Evolutionary conservation across 2,329 filamentous ascomycete genomes (phyloP).

Genomic region (Bipolaris zeicola): DNA sequence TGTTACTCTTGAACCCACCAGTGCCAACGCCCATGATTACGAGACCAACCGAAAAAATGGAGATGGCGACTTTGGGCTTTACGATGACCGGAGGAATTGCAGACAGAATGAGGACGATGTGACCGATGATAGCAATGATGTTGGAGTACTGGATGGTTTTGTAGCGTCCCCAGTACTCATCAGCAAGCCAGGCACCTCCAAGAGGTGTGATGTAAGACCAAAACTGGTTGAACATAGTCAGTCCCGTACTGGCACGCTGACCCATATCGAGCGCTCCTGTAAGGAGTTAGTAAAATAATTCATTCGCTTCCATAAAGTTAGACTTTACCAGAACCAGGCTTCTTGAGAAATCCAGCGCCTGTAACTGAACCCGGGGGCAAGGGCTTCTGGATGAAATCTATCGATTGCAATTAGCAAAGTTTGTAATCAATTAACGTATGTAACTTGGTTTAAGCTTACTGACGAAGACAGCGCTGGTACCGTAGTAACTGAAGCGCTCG

Average conservation of each 20-base stretch:
- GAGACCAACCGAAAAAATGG: slow-evolving; percentile 61
- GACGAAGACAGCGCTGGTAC: slow-evolving; percentile 43
- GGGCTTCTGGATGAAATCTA: slow-evolving; percentile 48
- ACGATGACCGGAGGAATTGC: slow-evolving; percentile 60
- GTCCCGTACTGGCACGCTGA: slow-evolving; percentile 59
- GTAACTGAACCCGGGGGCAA: slow-evolving; percentile 42
- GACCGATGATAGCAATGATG: slow-evolving; percentile 62
- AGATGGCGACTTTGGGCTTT: slow-evolving; percentile 56
- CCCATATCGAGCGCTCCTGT: slow-evolving; percentile 58
- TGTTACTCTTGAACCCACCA: slow-evolving; percentile 72
- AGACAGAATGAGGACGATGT: slow-evolving; percentile 61
- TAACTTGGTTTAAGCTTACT: slow-evolving; percentile 18
- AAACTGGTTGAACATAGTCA: slow-evolving; percentile 61
- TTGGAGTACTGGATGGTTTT: slow-evolving; percentile 64
- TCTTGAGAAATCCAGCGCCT: slow-evolving; percentile 43
- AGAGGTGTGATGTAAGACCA: slow-evolving; percentile 65
- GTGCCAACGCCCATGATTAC: slow-evolving; percentile 70
- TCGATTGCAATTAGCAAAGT: slow-evolving; percentile 15
- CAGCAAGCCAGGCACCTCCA: slow-evolving; percentile 63
- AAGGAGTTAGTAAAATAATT: too few relatives aligned
- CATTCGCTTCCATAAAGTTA: too few relatives aligned
- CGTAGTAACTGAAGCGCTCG: slow-evolving; percentile 48
- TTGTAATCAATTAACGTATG: too few relatives aligned
- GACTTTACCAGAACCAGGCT: slow-evolving; percentile 38
- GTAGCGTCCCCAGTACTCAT: slow-evolving; percentile 66